Evolutionary conservation across 2,329 filamentous ascomycete species (phyloP), one percentile per base, ranked within the genome.

Genomic region (Hymenoscyphus repandus): DNA sequence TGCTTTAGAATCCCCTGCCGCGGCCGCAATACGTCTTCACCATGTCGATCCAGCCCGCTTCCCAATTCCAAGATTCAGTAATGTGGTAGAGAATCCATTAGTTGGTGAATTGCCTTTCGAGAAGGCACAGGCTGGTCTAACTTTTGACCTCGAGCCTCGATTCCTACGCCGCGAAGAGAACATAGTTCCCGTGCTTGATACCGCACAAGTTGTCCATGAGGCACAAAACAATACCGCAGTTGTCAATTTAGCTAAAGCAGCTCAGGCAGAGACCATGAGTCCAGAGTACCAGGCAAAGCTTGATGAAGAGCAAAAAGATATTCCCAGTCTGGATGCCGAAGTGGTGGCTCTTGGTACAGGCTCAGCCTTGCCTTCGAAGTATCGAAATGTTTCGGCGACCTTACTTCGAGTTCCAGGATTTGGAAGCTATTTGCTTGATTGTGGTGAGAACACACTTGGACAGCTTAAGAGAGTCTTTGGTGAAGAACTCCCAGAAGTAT

Each of bases 381-480:
- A 96, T 68, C 87, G 93, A 61, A 99, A 97, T 66, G 93, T 99
- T 17, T 96, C 92, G 10, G 83, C 85, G 1, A 96, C 91, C 0
- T 74, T 99, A 4, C 71, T 99, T 40, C 80, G 88, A 12, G 85
- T 96, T 2, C 93, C 93, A 6, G 87, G 84, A 3, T 79, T 83
- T 60, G 93, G 93, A n/a, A 90, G 81, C 66, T 95, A 96, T 64
- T 74, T 99, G 1, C 79, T 99, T 51, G 93, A 99, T 69, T 89
- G 85, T 59, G 93, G 93, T 51, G 93, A 99, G 69, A 90, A 90
- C 63, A 96, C 93, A 0, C 72, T 97, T 7, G 92, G 92, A 10
- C 91, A 96, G 66, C 72, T 99, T 36, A 82, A 81, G 51, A 86
- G 93, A 45, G 75, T 88, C 0, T 92, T 87, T 62, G 76, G 78